A percentile compares a stretch with the other conserved stretches of the same genome.
Conservation (phyloP, 2,329 filamentous ascomycete genomes). For the Fusarium sp. region DNA sequence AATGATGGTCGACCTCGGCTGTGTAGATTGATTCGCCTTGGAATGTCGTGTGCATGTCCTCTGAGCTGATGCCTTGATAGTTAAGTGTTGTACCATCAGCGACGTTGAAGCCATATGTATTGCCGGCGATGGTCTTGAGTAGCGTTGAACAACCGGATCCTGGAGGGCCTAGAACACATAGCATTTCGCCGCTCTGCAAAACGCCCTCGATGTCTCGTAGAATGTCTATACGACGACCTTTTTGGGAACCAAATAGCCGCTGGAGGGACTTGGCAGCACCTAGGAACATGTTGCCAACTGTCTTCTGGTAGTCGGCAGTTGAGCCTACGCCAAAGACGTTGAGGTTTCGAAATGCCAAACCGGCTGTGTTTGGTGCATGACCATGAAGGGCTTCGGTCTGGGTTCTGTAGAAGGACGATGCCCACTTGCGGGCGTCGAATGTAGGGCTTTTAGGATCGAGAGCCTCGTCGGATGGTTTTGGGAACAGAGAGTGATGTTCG, state of each 20-base stretch:
- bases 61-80: conserved; percentile 75
- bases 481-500: conserved; percentile 34
- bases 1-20: conserved; percentile 84
- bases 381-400: conserved; percentile 46
- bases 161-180: conserved; percentile 79
- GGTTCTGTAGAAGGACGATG: conserved; percentile 55
- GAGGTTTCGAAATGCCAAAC: conserved; percentile 48
- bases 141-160: conserved; percentile 82
- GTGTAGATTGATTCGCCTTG: conserved; percentile 88
- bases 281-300: conserved; percentile 47
- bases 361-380: conserved; percentile 48
- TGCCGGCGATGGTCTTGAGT: conserved; percentile 83
- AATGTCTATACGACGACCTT: conserved; percentile 73
- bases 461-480: conserved; percentile 23
- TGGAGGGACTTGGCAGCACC: conserved; percentile 48
- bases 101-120: conserved; percentile 82
- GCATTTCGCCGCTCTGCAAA: conserved; percentile 78
- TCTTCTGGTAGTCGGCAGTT: conserved; percentile 51
- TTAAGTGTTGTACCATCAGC: conserved; percentile 78
- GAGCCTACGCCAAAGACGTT: conserved; percentile 50
- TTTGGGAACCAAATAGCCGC: conserved; percentile 63
- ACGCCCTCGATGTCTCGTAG: conserved; percentile 75
- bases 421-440: conserved; percentile 61
- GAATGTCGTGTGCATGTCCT: conserved; percentile 81
- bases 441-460: conserved; percentile 58